Base-by-base conservation (phyloP, 2,329 filamentous ascomycete species). In the Fonsecaea pedrosoi region DNA sequence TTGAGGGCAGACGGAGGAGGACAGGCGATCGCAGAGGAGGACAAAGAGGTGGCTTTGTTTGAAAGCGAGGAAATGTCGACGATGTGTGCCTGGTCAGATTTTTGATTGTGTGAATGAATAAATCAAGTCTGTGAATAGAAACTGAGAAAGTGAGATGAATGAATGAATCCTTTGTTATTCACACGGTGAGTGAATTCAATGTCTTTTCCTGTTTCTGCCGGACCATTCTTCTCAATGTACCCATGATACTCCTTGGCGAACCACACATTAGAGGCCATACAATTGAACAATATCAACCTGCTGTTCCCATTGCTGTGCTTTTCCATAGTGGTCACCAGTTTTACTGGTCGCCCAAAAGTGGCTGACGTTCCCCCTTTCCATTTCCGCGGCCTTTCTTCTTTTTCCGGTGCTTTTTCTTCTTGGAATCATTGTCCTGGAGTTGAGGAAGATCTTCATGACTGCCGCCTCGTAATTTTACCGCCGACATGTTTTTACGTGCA, bases 351-450 rank as follows among this genome's bases (percentile, higher is more conserved):
- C 65, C 60, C 35, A 71, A 63, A 40, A 71, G 54, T 32, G 69
- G 69, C 34, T 70, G 60, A 13, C 61, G 57, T 48, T 71, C 69
- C 42, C 69, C 67, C 35, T 66, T 67, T 25, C 60, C 62, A 25
- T 61, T 56, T 10, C 65, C 58, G 38, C 59, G 54, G 15, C 65
- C 58, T 37, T 66, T 38, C 53, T 71, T 71, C 32, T 54, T 60
- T 62, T 50, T 21, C 30, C 65, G 60, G 30, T 61, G 63, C 58
- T 71, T 71, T 55, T 70, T 71, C 68, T 71, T 71, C 37, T 65
- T 67, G 34, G 54, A 50, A 5, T 37, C 38, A 25, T 62, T 62
- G 15, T 59, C 59, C n/a, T 56, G 60, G 32, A 54, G 60, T 32
- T 57, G 54, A 21, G 21, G 45, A 18, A 40, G 13, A 12, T 64